Base-by-base conservation (phyloP, 345 rosid genomes). In the Sisymbrium irio region DNA sequence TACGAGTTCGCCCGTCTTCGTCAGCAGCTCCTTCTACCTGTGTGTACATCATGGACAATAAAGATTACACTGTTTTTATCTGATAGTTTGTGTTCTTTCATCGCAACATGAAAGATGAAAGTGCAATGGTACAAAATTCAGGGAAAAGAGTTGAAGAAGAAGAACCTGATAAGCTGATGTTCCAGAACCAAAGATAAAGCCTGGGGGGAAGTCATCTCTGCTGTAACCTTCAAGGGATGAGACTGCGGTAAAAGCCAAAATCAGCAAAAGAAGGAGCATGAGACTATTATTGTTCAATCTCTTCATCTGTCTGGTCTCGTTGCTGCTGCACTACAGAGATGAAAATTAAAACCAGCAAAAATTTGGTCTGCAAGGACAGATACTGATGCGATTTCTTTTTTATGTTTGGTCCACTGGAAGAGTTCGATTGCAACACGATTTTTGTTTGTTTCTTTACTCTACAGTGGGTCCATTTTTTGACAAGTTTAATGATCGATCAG, bases 11-110 rank as follows among this genome's bases (percentile, higher is more conserved):
- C 19, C 92, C 96, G 54, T 87, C 96, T 72, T 83, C 79, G 9
- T 72, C 10, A 30, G 84, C 86, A 28, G 92, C 95, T 37, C 95
- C 95, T 80, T 87, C 95, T n/a, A 78, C 81, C 74, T 78, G 61
- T 40, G 32, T 27, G 62, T 55, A 55, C n/a, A 53, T 62, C 71
- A 30, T 51, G 15, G 30, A 50, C 42, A 9, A 22, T 8, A 87
- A 20, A 42, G 27, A 45, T 30, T 84, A 44, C n/a, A 42, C 12
- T 57, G n/a, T 44, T 19, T 44, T 37, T 40, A 27, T 36, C 47
- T 50, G 47, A 50, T 66, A 65, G 27, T 19, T 35, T 49, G 3
- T 47, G 36, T 27, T 56, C 39, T 17, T 54, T 32, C 28, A 13
- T 55, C 3, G 1, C 11, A 56, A 42, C 20, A 32, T 41, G 44